Evolutionary conservation across 2,329 filamentous ascomycete genomes (phyloP), one percentile per base, ranked within the genome.

Genomic region (Aspergillus sergii): DNA sequence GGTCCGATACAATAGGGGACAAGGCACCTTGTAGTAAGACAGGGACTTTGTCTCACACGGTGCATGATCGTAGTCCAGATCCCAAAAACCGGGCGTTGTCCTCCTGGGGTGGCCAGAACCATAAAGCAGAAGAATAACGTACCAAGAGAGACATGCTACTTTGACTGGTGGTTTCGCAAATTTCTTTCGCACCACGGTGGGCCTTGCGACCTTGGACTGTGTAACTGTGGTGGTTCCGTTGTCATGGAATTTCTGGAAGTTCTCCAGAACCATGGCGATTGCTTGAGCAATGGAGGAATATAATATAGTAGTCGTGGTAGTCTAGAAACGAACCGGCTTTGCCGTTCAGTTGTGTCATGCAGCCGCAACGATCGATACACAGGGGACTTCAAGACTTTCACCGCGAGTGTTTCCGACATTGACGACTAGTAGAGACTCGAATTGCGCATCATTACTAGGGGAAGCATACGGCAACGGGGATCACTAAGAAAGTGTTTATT

Each of bases 91-190:
- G 46, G n/a, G 11, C 59, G 36, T 19, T 41, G 36, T 9, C 39
- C 39, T 41, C 16, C 39, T 5, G 34, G 30, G 14, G 53, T 34
- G 32, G 26, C 30, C 51, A 57, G n/a, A 43, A 43, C 19, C 55
- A 55, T 39, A 12, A 54, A 54, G 10, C 19, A 39, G 10, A 39
- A 23, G 32, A 55, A 46, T 54, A 59, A 67, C 76, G 72, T 71
- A 80, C 79, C 79, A 80, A 59, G 79, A 70, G 61, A 80, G 68
- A 73, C 78, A 81, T 50, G 79, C 79, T 70, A 80, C 77, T 69
- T 81, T 81, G 39, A 81, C 79, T 46, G 79, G 79, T 26, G 79
- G 79, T 73, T 80, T 80, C 57, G 77, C 76, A 64, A 80, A 80
- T 70, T 80, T 80, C 73, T 77, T 80, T 66, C 77, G 75, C 65